Evolutionary conservation across 495 filamentous ascomycete genomes (phyloP), one percentile per base, ranked within the genome.

Genomic region (Penicillium canescens): DNA sequence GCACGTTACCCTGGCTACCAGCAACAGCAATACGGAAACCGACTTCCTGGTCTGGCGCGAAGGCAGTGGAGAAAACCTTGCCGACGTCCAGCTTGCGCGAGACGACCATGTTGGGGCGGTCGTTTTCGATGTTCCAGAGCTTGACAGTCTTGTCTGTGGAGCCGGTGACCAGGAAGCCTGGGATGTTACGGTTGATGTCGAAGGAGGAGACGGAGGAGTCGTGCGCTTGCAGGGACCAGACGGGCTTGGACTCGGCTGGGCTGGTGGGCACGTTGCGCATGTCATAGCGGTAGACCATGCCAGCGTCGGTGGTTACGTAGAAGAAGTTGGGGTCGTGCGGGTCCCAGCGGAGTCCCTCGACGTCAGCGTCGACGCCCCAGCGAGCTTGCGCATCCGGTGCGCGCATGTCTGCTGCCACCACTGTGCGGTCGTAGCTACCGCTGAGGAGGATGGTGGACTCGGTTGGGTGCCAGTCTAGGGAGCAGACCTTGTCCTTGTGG

Each of bases 401-500:
- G 51, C 94, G 81, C 92, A 98, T 96, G 65, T 99, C 94, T 3
- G 89, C 87, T 14, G 89, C 91, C 3, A 94, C 90, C 1, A 94
- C 83, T 3, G 91, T 97, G 54, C 91, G 85, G 68, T 99, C 94
- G 72, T 98, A 99, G 61, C 89, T 91, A 48, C 94, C 94, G 62
- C 85, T 94, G 26, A 99, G 79, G 9, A 99, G 80, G 18, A 93
- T 82, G 0, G 95, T 96, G 1, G 93, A 84, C 63, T 96, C 88
- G 39, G 76, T 82, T 0, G 87, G 82, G 78, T 97, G 90, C 94
- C 94, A 99, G 58, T 92, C 85, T 40, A 98, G 70, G 6, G 93
- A 89, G 80, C 95, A 98, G 45, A 97, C 90, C 74, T 98, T 98
- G 76, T 96, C 93, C 36, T 89, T 94, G 73, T 96, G 92, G 66